phyloP scores from a whole-genome alignment of 2,329 filamentous ascomycete genomes.

The Macrophomina tecta region DNA sequence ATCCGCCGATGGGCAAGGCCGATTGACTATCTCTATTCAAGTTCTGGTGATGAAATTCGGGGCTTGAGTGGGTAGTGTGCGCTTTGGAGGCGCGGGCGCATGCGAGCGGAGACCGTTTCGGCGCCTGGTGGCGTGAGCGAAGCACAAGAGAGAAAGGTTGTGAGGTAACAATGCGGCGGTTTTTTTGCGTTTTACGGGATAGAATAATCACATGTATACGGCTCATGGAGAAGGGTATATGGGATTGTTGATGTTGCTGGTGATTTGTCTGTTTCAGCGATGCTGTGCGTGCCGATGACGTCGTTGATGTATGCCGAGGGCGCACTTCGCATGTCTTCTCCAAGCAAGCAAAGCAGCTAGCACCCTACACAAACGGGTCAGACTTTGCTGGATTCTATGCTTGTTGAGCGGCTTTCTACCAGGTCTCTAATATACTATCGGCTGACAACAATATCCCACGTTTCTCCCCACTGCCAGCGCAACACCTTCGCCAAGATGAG shows the following conservation, averaged over 20 bases:
- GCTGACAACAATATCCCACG: not conserved
- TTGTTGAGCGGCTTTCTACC: not conserved
- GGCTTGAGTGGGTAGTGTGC: too few relatives aligned
- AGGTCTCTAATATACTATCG: not conserved
- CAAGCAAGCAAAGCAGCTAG: not conserved
- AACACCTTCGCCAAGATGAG: conserved; percentile 44
- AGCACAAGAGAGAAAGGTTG: not conserved
- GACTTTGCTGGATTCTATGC: not conserved
- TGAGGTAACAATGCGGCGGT: not conserved
- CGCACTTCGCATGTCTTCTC: not conserved
- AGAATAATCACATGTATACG: not conserved
- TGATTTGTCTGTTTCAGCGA: not conserved
- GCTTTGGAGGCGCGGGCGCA: not conserved
- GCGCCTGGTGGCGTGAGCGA: not conserved
- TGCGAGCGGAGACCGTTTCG: too few relatives aligned
- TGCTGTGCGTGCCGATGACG: conserved; percentile 9
- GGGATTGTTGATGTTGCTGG: not conserved
- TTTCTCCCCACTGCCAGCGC: not conserved
- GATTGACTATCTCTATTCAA: conserved; percentile 18
- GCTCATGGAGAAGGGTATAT: not conserved
- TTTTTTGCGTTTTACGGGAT: not conserved
- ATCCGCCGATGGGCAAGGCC: conserved; percentile 66
- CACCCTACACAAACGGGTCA: not conserved
- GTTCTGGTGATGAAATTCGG: conserved; percentile 3
- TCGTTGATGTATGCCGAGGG: conserved; percentile 6